Evolutionary conservation across 805 yeast genomes (phyloP), one percentile per base, ranked within the genome.

Genomic region (Ogataea haglerorum): DNA sequence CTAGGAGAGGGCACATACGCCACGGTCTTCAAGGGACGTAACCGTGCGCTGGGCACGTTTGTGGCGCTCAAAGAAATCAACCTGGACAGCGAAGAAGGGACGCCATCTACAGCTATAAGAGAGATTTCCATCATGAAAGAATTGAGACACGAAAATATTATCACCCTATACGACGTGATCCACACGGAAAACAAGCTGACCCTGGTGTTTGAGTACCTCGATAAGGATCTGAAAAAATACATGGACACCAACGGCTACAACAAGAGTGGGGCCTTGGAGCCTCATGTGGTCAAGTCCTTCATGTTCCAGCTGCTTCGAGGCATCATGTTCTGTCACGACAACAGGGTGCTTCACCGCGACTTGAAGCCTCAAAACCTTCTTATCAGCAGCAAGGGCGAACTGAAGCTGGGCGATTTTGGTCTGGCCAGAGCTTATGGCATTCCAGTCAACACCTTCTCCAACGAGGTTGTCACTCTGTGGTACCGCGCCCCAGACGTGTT

Each of bases 381-480:
- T 55, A 91, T 95, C 55, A 88, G 83, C 63, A 69, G 73, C 52
- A 90, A 89, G 61, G 99, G 99, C 6, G 93, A 85, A 60, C 72
- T 93, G 54, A 93, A 93, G 61, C 70, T 93, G 48, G 99, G 96
- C 27, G 99, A 93, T 69, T 93, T 93, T 61, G 99, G 99, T 26
- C 74, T 93, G 43, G 98, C 98, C 0, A 73, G 99, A 49, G 99
- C 99, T 4, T 93, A 87, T 67, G 99, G 99, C 13, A 95, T 93
- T 39, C 99, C 99, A 2, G 91, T 93, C 47, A 89, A 95, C 67
- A 93, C 99, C 0, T 93, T 90, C 58, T 87, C 96, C 15, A 93
- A 91, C 64, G 99, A 93, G 63, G 98, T 93, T 38, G 99, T 93
- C 32, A 93, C 99, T 0, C 69, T 93, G 48, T 93, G 99, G 99